Base-by-base conservation (phyloP, 2,329 filamentous ascomycete genomes). In the Endoconidiophora laricicola region DNA sequence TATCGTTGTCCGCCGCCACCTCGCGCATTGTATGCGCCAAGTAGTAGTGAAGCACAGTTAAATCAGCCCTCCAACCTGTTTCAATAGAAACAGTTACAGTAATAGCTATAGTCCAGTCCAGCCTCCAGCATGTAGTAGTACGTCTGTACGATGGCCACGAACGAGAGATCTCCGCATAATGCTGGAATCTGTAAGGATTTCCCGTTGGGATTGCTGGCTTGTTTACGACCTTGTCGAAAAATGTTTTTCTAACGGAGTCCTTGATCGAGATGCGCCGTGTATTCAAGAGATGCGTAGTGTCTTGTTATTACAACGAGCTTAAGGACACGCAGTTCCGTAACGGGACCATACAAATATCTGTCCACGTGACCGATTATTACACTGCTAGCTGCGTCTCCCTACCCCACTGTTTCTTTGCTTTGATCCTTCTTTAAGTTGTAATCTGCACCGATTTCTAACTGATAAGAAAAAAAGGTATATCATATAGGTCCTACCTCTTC, bases 161-260 rank as follows among this genome's bases (percentile, higher is more conserved):
- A 18, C 16, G 57, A 59, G 4, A 69, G 59, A 52, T 57, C 48
- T 65, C 62, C 16, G 63, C 63, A 33, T 62, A 54, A 42, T 67
- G 62, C 38, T 60, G 52, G 42, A 65, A 64, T 4, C 16, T 18
- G 16, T 18, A 18, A 18, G 54, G 60, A 29, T 54, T 43, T 1
- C 46, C 52, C 14, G 56, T 62, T 0, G 59, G 61, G 4, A 58
- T 57, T 2, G 56, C 63, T 9, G 49, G 55, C 2, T 55, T 56
- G 38, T 60, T 57, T 1, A 60, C 54, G 4, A 70, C 58, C 10
- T 68, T 62, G 14, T 63, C 57, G 41, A 62, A 18, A 18, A 2
- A 18, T 18, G 56, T 16, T 72, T 63, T 49, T 68, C 58, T 96
- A 61, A 86, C 84, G 0, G 76, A 88, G 59, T 94, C 94, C 62